A percentile compares a stretch with the other conserved stretches of the same genome.
Conservation (phyloP, 441 rosid species). For the Hura crepitans region DNA sequence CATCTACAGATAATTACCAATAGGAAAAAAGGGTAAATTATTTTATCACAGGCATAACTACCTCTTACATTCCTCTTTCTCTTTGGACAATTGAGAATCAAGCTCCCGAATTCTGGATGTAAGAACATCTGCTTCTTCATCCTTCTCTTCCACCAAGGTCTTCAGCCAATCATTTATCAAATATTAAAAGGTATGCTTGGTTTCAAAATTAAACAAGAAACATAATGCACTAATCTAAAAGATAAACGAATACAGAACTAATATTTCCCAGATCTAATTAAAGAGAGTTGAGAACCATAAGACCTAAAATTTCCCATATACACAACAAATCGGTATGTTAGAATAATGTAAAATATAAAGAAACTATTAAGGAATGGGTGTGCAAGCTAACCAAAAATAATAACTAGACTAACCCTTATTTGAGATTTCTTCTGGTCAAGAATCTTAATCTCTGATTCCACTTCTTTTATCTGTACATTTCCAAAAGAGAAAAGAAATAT, state of each 20-base stretch:
- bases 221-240: neutral
- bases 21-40: conserved; percentile 1
- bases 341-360: neutral
- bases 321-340: neutral
- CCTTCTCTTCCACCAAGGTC: conserved; percentile 54
- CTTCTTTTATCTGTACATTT: conserved; percentile 61
- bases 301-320: neutral
- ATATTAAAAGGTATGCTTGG: conserved; percentile 7
- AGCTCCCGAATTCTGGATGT: conserved; percentile 64
- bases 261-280: too few species aligned
- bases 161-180: conserved; percentile 31
- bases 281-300: neutral
- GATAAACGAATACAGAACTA: neutral
- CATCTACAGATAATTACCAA: neutral
- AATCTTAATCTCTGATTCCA: conserved; percentile 40
- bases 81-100: conserved; percentile 59
- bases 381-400: neutral
- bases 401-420: conserved; percentile 47
- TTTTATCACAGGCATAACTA: conserved; percentile 24
- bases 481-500: conserved; percentile 5
- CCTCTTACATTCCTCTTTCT: conserved; percentile 77
- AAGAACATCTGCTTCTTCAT: conserved; percentile 67
- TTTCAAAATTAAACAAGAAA: neutral
- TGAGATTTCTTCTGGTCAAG: conserved; percentile 51
- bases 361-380: neutral